Evolutionary conservation across 2,329 filamentous ascomycete genomes (phyloP).

Genomic region (Trichoderma aggressivum): DNA sequence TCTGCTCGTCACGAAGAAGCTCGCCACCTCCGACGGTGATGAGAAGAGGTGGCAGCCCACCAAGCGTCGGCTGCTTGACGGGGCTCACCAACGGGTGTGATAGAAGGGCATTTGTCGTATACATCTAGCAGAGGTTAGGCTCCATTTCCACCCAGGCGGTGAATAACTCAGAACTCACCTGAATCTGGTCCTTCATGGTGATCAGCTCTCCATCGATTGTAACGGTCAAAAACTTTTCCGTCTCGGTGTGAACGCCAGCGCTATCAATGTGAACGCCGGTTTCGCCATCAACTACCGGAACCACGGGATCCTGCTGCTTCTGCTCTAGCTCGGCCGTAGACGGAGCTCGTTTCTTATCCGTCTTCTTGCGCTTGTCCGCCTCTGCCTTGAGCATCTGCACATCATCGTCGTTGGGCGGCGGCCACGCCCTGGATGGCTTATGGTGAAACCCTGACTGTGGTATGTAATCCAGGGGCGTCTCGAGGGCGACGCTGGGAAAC

Average conservation of each 20-base stretch:
- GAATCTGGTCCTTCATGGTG: conserved; percentile 85
- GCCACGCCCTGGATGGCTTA: conserved; percentile 86
- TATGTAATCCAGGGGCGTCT: conserved; percentile 80
- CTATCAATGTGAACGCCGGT: conserved; percentile 28
- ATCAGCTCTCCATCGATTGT: conserved; percentile 67
- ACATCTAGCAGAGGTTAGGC: conserved; percentile 47
- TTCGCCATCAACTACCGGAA: conserved; percentile 22
- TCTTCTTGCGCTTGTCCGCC: conserved; percentile 41
- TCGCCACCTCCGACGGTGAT: conserved; percentile 88
- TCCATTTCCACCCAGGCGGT: background rate
- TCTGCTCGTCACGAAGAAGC: conserved; percentile 86
- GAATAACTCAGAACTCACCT: conserved; percentile 48
- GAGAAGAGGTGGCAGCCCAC: conserved; percentile 82
- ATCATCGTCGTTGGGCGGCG: conserved; percentile 80
- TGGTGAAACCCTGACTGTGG: conserved; percentile 85
- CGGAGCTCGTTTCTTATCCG: conserved; percentile 23
- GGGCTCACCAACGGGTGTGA: conserved; percentile 88
- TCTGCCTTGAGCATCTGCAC: conserved; percentile 52
- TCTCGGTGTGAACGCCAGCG: conserved; percentile 28
- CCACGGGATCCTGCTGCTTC: conserved; percentile 36
- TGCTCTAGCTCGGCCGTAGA: conserved; percentile 27
- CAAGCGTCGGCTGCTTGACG: conserved; percentile 80
- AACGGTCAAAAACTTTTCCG: conserved; percentile 53
- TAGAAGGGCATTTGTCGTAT: conserved; percentile 78
- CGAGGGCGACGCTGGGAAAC: conserved; percentile 79